A percentile compares a stretch with the other conserved stretches of the same genome.
Evolutionary conservation across 1,284 basidiomycete genomes (phyloP).

Genomic region (Pseudozyma pruni): DNA sequence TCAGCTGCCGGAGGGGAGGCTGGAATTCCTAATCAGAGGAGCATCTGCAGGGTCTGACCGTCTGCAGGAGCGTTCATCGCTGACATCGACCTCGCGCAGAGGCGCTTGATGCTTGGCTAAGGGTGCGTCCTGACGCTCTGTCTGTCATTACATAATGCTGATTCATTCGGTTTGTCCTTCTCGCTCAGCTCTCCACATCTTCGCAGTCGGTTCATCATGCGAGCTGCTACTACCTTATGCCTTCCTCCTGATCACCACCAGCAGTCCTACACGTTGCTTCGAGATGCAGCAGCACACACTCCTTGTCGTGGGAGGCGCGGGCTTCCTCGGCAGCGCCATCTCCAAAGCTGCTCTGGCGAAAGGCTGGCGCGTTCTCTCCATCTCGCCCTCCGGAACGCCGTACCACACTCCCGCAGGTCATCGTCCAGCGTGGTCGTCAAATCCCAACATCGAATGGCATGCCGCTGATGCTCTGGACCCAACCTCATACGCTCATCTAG

Average conservation of each 20-base stretch:
- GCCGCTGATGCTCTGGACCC: slow-evolving; percentile 76
- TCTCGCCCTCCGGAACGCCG: slow-evolving; percentile 87
- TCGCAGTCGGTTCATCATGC: neutral
- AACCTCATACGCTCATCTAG: slow-evolving; percentile 77
- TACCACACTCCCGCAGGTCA: slow-evolving; percentile 89
- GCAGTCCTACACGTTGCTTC: no score
- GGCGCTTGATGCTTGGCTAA: slow-evolving; percentile 20
- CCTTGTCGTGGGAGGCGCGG: slow-evolving; percentile 88
- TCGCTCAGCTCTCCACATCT: slow-evolving; percentile 19
- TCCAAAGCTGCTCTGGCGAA: slow-evolving; percentile 84
- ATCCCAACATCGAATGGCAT: slow-evolving; percentile 55
- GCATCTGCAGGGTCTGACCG: no score
- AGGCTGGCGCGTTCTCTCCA: slow-evolving; percentile 86
- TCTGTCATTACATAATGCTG: slow-evolving; percentile 23
- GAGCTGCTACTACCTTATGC: neutral
- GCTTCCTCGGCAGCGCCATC: slow-evolving; percentile 92
- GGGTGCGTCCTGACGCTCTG: neutral
- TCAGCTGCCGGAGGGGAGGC: no score
- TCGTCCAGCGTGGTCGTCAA: slow-evolving; percentile 81
- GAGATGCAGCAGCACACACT: slow-evolving; percentile 40
- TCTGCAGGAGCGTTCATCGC: no score
- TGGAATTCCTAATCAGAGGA: no score
- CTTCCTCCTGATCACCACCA: neutral
- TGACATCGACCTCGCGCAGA: no score
- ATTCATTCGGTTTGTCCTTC: neutral